These are phyloP conservation scores for Leccinum pallidistipes DNA, from an alignment of 1,284 basidiomycete species.

Conservation along the genomic window DNA sequence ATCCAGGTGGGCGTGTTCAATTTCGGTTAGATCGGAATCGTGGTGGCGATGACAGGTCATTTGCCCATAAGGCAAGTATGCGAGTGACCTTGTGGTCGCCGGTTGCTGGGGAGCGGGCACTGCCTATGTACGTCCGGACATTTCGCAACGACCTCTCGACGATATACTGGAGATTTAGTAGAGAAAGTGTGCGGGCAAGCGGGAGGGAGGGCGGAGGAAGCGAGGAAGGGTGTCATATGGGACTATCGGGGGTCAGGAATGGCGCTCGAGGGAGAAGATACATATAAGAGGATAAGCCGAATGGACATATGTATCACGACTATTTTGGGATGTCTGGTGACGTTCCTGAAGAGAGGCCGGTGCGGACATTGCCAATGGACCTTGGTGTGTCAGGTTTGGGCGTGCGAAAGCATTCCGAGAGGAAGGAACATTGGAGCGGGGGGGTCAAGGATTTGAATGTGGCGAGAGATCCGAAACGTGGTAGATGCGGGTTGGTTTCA, in stretches of 20 bases:
- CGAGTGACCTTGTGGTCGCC: constrained; percentile 4
- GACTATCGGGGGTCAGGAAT: background rate
- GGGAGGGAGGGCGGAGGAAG: constrained; percentile 2
- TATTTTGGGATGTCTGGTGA: constrained; percentile 18
- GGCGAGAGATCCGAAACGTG: constrained; percentile 22
- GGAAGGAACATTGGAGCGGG: background rate
- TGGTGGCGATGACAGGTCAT: constrained; percentile 25
- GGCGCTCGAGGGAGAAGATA: background rate
- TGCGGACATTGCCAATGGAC: constrained; percentile 9
- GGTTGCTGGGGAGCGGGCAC: constrained; percentile 3
- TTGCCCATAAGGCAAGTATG: constrained; percentile 14
- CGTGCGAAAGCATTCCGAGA: constrained; percentile 11
- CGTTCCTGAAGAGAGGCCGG: constrained; percentile 20
- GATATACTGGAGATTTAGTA: background rate
- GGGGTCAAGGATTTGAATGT: constrained; percentile 4
- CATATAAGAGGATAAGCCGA: constrained; percentile 16
- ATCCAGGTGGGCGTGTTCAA: constrained; percentile 18
- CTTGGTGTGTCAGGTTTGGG: constrained; percentile 16
- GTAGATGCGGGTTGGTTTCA: constrained; percentile 8
- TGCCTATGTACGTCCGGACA: background rate
- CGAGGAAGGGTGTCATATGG: background rate
- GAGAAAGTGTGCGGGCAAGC: background rate
- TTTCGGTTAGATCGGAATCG: constrained; percentile 34
- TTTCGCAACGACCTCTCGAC: background rate
- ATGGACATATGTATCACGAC: constrained; percentile 20